A percentile compares a stretch with the other conserved stretches of the same genome.
Evolutionary conservation across 495 filamentous ascomycete species (phyloP).

Genomic region (Podospora fimiseda): DNA sequence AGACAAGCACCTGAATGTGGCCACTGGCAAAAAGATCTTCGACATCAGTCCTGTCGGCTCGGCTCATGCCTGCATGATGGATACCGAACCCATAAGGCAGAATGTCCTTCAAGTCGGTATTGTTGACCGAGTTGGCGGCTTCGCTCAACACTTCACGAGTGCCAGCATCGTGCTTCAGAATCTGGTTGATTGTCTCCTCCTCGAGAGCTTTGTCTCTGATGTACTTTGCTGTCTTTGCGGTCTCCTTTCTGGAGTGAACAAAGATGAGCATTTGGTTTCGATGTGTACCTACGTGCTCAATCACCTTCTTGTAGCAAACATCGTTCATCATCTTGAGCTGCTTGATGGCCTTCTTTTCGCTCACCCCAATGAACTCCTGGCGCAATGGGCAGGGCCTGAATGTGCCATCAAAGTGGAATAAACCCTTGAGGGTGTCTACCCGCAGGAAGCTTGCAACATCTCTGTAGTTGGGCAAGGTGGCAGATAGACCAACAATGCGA

Average conservation of each 20-base stretch:
- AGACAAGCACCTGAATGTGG: slow-evolving; percentile 89
- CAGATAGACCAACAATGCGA: slow-evolving; percentile 85
- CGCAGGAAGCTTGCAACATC: slow-evolving; percentile 96
- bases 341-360: slow-evolving; percentile 97
- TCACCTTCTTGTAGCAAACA: slow-evolving; percentile 93
- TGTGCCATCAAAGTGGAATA: slow-evolving; percentile 95
- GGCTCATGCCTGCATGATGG: slow-evolving; percentile 94
- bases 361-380: slow-evolving; percentile 97
- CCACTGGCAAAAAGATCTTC: slow-evolving; percentile 91
- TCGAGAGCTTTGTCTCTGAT: slow-evolving; percentile 94
- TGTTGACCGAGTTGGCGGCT: slow-evolving; percentile 75
- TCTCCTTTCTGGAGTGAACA: slow-evolving; percentile 96
- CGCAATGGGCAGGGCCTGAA: slow-evolving; percentile 87
- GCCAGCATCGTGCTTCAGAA: slow-evolving; percentile 87
- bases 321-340: slow-evolving; percentile 99
- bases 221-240: slow-evolving; percentile 92
- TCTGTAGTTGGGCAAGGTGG: slow-evolving; percentile 92
- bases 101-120: slow-evolving; percentile 87
- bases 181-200: slow-evolving; percentile 92
- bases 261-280: slow-evolving; percentile 98
- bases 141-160: slow-evolving; percentile 81
- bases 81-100: slow-evolving; percentile 96
- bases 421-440: slow-evolving; percentile 74
- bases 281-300: slow-evolving; percentile 89
- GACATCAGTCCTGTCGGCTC: slow-evolving; percentile 86